Conservation (phyloP, 1,284 basidiomycete species). For the Cryptococcus sp. region DNA sequence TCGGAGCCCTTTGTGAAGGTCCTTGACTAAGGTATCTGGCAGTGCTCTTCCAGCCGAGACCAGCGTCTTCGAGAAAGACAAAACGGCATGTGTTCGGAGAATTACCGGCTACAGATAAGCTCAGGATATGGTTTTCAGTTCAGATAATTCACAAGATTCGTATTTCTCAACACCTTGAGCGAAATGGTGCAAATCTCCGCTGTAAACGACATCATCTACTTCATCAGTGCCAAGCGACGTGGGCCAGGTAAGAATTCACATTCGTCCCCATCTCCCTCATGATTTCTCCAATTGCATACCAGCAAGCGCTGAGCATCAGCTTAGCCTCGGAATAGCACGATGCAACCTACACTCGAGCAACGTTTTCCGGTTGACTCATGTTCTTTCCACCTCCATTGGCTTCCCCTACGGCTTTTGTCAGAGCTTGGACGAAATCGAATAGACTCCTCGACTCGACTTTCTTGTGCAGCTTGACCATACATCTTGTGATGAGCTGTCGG, state of each 20-base stretch:
- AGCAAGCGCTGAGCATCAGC: conserved; percentile 32
- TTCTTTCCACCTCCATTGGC: conserved; percentile 53
- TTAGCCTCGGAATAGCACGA: neutral
- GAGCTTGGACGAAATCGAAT: conserved; percentile 79
- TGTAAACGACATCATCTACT: conserved; percentile 89
- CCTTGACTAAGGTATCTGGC: conserved; percentile 71
- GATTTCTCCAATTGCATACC: conserved; percentile 77
- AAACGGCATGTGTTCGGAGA: conserved; percentile 75
- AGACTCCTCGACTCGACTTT: conserved; percentile 76
- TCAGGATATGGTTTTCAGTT: no score
- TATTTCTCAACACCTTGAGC: conserved; percentile 61
- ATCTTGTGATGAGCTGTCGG: conserved; percentile 72
- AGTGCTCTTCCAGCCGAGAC: conserved; percentile 74
- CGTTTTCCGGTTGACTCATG: conserved; percentile 54
- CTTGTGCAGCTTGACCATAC: conserved; percentile 70
- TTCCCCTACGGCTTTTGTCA: conserved; percentile 64
- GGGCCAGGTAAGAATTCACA: conserved; percentile 57
- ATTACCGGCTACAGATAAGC: conserved; percentile 63
- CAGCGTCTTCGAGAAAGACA: conserved; percentile 71
- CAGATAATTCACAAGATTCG: conserved; percentile 60
- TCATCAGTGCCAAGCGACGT: no score
- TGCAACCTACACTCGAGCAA: conserved; percentile 54
- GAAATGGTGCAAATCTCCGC: conserved; percentile 68
- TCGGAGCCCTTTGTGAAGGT: conserved; percentile 79
- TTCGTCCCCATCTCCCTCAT: conserved; percentile 79